phyloP scores from a whole-genome alignment of 2,329 filamentous ascomycete genomes.

The Alternaria sp. region DNA sequence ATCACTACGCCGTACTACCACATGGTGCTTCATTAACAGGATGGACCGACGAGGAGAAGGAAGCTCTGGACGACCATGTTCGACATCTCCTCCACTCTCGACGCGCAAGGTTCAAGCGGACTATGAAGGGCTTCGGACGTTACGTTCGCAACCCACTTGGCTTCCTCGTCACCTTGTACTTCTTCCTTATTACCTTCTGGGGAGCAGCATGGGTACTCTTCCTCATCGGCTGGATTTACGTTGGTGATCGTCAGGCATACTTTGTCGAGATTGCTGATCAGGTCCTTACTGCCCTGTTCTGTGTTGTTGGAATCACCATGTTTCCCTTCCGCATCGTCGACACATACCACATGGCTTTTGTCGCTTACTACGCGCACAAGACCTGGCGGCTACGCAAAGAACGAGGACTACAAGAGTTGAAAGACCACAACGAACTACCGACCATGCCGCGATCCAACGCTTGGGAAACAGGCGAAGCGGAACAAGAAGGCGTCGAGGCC shows the following conservation, averaged over 20 bases:
- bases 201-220: slow-evolving; percentile 88
- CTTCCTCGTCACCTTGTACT: slow-evolving; percentile 83
- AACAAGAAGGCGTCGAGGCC: slow-evolving; percentile 46
- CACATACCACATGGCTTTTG: slow-evolving; percentile 85
- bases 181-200: slow-evolving; percentile 84
- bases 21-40: slow-evolving; percentile 74
- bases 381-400: slow-evolving; percentile 71
- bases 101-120: slow-evolving; percentile 77
- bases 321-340: slow-evolving; percentile 77
- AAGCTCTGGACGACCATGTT: slow-evolving; percentile 81
- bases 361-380: slow-evolving; percentile 71
- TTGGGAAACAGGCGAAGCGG: slow-evolving; percentile 49
- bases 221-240: slow-evolving; percentile 86
- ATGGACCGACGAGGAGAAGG: slow-evolving; percentile 78
- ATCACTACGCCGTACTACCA: slow-evolving; percentile 79
- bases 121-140: slow-evolving; percentile 79
- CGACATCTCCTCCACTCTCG: slow-evolving; percentile 85
- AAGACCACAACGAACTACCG: slow-evolving; percentile 73
- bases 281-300: slow-evolving; percentile 67
- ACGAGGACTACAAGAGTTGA: slow-evolving; percentile 64
- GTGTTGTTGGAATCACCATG: slow-evolving; percentile 66
- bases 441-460: slow-evolving; percentile 49
- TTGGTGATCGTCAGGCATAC: slow-evolving; percentile 71
- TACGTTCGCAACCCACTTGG: slow-evolving; percentile 76
- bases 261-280: slow-evolving; percentile 63